phyloP scores from a whole-genome alignment of 257 asterid genomes.

The Marsdenia floribunda region DNA sequence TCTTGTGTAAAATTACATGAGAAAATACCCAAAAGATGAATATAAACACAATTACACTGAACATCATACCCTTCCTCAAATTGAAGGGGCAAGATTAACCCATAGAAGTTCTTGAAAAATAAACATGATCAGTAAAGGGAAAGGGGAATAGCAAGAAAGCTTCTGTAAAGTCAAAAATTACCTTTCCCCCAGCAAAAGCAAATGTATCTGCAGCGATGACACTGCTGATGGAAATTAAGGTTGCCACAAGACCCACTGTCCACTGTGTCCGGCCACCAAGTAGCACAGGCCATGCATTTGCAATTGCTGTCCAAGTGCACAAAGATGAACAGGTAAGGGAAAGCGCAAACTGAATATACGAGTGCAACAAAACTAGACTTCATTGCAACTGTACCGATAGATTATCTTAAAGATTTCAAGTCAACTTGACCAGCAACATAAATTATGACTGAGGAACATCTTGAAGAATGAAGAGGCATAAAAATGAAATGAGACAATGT shows the following conservation, averaged over 20 bases:
- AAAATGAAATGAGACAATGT: not conserved
- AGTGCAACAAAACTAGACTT: constrained; percentile 4
- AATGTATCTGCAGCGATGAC: constrained; percentile 95
- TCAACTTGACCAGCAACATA: not conserved
- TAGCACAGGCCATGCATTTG: constrained; percentile 77
- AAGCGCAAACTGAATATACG: not conserved
- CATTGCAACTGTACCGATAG: not conserved
- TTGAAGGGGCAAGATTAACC: not conserved
- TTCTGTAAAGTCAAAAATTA: constrained; percentile 15
- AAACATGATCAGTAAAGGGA: not conserved
- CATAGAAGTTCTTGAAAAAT: not conserved
- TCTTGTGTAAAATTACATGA: not conserved
- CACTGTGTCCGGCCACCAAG: constrained; percentile 91
- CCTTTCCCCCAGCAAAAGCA: constrained; percentile 97
- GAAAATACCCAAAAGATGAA: not conserved
- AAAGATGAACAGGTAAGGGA: constrained; percentile 3
- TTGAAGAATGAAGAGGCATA: not conserved
- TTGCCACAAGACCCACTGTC: constrained; percentile 97
- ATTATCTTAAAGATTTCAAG: not conserved
- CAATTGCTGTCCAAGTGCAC: constrained; percentile 41
- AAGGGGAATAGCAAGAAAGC: constrained; percentile 1
- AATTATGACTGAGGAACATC: not conserved
- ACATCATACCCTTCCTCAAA: not conserved
- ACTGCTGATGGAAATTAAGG: constrained; percentile 82
- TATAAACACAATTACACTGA: not conserved